phyloP scores from a whole-genome alignment of 2,329 filamentous ascomycete genomes.

The Cryoendolithus antarcticus region DNA sequence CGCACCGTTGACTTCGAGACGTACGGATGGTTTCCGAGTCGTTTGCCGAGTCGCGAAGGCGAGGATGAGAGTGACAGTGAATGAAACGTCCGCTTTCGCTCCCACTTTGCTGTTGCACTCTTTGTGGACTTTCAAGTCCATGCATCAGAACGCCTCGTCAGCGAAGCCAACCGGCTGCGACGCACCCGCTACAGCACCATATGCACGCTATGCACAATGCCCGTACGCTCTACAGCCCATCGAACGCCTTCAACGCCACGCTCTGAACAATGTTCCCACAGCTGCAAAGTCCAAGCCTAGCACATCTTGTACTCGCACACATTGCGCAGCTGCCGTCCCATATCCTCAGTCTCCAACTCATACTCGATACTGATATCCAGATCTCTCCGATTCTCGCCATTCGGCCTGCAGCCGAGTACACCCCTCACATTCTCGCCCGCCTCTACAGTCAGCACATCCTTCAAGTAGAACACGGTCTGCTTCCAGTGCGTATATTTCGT shows the following conservation, averaged over 20 bases:
- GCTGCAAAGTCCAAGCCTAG: constrained; percentile 12
- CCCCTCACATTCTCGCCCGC: constrained; percentile 69
- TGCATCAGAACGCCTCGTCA: no score
- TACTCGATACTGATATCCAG: constrained; percentile 85
- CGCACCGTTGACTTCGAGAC: constrained; percentile 32
- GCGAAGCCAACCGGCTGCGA: no score
- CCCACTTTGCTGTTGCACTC: no score
- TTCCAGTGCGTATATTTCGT: constrained; percentile 99
- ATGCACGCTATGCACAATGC: no score
- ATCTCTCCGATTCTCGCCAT: constrained; percentile 86
- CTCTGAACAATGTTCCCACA: neutral
- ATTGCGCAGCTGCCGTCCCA: constrained; percentile 55
- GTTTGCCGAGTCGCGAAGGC: constrained; percentile 20
- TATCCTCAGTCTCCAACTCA: constrained; percentile 63
- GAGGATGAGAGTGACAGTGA: constrained; percentile 10
- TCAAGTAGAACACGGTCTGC: constrained; percentile 96
- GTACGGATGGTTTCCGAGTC: constrained; percentile 38
- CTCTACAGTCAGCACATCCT: constrained; percentile 84
- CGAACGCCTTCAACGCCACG: no score
- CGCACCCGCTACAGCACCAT: no score
- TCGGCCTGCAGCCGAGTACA: constrained; percentile 70
- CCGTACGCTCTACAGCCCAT: no score
- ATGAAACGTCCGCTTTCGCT: no score
- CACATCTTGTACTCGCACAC: constrained; percentile 66
- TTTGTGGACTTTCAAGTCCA: no score